These are phyloP conservation scores for Parsonsia alboflavescens DNA, from an alignment of 257 asterid species.

Conservation along the genomic window DNA sequence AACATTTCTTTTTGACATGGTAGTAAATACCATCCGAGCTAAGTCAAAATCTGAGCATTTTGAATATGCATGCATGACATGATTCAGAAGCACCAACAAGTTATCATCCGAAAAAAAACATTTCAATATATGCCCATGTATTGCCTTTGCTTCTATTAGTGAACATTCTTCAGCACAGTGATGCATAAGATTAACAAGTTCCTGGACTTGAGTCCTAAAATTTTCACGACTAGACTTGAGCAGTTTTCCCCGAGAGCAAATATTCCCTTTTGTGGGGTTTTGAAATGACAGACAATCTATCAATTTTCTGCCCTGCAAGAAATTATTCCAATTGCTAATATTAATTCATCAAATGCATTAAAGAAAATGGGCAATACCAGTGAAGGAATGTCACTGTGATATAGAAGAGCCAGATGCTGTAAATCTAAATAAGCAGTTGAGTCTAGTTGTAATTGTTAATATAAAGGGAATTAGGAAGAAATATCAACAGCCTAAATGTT, in stretches of 20 bases:
- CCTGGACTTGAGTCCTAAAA: conserved; percentile 28
- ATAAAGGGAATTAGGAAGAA: not conserved
- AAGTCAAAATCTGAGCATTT: conserved; percentile 44
- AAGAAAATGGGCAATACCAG: not conserved
- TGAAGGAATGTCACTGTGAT: not conserved
- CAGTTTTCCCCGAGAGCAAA: conserved; percentile 12
- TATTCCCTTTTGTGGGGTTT: conserved; percentile 15
- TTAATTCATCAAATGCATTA: not conserved
- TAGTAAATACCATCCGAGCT: conserved; percentile 31
- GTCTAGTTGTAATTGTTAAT: not conserved
- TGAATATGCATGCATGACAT: conserved; percentile 45
- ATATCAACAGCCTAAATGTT: conserved; percentile 5
- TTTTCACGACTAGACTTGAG: conserved; percentile 19
- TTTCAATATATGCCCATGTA: conserved; percentile 42
- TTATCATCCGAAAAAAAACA: conserved; percentile 24
- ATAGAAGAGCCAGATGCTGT: not conserved
- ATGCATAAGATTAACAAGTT: conserved; percentile 40
- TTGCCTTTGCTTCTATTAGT: conserved; percentile 25
- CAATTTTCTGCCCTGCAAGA: conserved; percentile 14
- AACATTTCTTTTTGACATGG: conserved; percentile 33
- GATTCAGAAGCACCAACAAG: conserved; percentile 43
- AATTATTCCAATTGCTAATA: not conserved
- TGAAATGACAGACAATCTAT: conserved; percentile 17
- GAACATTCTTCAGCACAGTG: conserved; percentile 32
- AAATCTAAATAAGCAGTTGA: not conserved